A percentile compares a stretch with the other conserved stretches of the same genome.
phyloP scores from a whole-genome alignment of 2,329 filamentous ascomycete species.

The Curvularia verruculosa region DNA sequence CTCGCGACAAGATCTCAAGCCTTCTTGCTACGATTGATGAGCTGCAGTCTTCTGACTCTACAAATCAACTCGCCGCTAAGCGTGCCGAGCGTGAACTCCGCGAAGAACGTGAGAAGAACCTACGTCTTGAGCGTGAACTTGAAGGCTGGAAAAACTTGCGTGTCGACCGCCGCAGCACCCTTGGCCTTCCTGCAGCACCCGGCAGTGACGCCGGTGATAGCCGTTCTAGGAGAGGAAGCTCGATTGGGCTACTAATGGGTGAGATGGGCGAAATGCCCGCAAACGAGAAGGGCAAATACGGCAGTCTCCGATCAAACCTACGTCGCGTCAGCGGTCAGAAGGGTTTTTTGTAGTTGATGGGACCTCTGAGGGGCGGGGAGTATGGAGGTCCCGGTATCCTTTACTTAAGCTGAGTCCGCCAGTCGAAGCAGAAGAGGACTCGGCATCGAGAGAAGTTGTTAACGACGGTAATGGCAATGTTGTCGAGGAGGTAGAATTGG shows the following conservation, averaged over 20 bases:
- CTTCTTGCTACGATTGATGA: slow-evolving; percentile 92
- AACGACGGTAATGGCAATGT: slow-evolving; percentile 12
- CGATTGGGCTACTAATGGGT: slow-evolving; percentile 49
- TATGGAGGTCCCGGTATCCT: slow-evolving; percentile 39
- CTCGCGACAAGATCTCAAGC: slow-evolving; percentile 89
- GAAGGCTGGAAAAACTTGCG: slow-evolving; percentile 79
- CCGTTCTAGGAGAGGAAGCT: slow-evolving; percentile 52
- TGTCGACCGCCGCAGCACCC: slow-evolving; percentile 60
- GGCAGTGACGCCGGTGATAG: slow-evolving; percentile 53
- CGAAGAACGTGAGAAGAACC: slow-evolving; percentile 81
- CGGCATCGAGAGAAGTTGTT: slow-evolving; percentile 21
- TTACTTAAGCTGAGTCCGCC: slow-evolving; percentile 36
- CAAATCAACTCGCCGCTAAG: slow-evolving; percentile 78
- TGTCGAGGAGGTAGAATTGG: slow-evolving; percentile 18
- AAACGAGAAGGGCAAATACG: slow-evolving; percentile 42
- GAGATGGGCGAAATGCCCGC: slow-evolving; percentile 43
- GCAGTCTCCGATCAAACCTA: slow-evolving; percentile 40
- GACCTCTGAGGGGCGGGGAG: slow-evolving; percentile 39
- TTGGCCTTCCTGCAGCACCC: slow-evolving; percentile 42
- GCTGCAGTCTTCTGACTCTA: slow-evolving; percentile 84
- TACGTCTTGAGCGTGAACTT: slow-evolving; percentile 85
- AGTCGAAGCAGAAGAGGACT: slow-evolving; percentile 37
- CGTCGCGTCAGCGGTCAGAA: slow-evolving; percentile 55
- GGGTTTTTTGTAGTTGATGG: slow-evolving; percentile 57
- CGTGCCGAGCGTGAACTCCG: slow-evolving; percentile 88